Conservation (phyloP, 768 basidiomycete species). For the Hygrocybe punicea region DNA sequence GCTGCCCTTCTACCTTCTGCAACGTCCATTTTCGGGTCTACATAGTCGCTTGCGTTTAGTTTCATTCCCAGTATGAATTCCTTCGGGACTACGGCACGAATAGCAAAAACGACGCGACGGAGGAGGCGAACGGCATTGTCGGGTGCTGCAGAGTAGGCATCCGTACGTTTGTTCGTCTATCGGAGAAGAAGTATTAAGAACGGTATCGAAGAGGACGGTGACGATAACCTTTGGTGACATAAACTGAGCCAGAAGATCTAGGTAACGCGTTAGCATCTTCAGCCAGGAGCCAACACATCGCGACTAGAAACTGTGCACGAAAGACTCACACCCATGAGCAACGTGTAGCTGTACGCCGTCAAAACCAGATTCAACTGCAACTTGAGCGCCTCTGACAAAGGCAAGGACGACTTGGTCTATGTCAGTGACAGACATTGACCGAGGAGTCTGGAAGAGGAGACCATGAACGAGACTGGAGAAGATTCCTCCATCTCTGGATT, state of each 20-base stretch:
- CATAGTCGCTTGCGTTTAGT: slow-evolving; percentile 76
- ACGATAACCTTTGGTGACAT: slow-evolving; percentile 61
- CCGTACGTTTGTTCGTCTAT: slow-evolving; percentile 50
- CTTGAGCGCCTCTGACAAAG: slow-evolving; percentile 65
- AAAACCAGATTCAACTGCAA: slow-evolving; percentile 69
- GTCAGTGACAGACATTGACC: slow-evolving; percentile 58
- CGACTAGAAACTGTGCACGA: neutral
- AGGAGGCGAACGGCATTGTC: slow-evolving; percentile 51
- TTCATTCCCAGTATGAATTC: slow-evolving; percentile 77
- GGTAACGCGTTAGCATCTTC: neutral
- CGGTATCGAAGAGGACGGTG: neutral
- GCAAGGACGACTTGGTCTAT: slow-evolving; percentile 56
- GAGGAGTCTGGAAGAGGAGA: too few relatives aligned
- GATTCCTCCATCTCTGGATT: slow-evolving; percentile 12
- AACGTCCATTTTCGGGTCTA: too few relatives aligned
- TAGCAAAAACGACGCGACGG: too few relatives aligned
- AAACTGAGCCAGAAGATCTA: slow-evolving; percentile 79
- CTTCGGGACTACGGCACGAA: too few relatives aligned
- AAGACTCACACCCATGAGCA: slow-evolving; percentile 75
- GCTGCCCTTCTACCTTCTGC: too few relatives aligned
- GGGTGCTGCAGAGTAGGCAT: slow-evolving; percentile 49
- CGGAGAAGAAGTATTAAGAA: neutral
- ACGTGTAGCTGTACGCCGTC: slow-evolving; percentile 86
- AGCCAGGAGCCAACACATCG: neutral
- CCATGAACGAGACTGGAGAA: slow-evolving; percentile 40